phyloP scores from a whole-genome alignment of 257 asterid genomes.

The Marsdenia floribunda region DNA sequence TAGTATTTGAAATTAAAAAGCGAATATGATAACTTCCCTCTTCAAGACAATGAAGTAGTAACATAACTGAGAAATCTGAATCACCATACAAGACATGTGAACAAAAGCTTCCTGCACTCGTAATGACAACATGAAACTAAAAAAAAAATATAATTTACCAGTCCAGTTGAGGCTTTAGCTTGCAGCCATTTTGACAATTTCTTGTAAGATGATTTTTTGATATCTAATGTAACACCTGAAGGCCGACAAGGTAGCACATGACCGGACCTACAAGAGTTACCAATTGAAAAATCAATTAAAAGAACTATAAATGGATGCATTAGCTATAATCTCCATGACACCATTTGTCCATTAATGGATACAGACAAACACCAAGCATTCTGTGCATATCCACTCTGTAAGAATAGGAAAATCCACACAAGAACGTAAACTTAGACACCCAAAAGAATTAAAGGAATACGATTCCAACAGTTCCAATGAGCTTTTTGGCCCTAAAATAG shows the following conservation, averaged over 20 bases:
- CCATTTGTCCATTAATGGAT: neutral
- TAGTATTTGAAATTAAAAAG: neutral
- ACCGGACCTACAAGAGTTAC: slow-evolving; percentile 59
- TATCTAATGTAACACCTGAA: slow-evolving; percentile 63
- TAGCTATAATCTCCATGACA: neutral
- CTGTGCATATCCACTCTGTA: neutral
- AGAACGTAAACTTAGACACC: neutral
- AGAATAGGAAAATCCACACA: slow-evolving; percentile 1
- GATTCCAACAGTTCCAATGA: neutral
- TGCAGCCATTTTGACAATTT: slow-evolving; percentile 95
- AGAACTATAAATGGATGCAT: neutral
- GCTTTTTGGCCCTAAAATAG: neutral
- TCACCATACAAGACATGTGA: neutral
- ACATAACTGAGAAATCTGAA: neutral
- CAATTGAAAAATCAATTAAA: slow-evolving; percentile 2
- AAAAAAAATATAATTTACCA: slow-evolving; percentile 40
- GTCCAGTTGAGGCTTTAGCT: slow-evolving; percentile 62
- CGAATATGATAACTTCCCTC: neutral
- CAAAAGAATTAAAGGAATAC: neutral
- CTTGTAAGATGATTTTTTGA: slow-evolving; percentile 91
- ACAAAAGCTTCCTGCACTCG: neutral
- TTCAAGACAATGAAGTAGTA: neutral
- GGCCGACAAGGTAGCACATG: slow-evolving; percentile 94
- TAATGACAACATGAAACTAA: neutral
- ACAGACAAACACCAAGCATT: neutral